A percentile compares a stretch with the other conserved stretches of the same genome.
phyloP scores from a whole-genome alignment of 441 rosid genomes.

The Eutrema salsugineum region DNA sequence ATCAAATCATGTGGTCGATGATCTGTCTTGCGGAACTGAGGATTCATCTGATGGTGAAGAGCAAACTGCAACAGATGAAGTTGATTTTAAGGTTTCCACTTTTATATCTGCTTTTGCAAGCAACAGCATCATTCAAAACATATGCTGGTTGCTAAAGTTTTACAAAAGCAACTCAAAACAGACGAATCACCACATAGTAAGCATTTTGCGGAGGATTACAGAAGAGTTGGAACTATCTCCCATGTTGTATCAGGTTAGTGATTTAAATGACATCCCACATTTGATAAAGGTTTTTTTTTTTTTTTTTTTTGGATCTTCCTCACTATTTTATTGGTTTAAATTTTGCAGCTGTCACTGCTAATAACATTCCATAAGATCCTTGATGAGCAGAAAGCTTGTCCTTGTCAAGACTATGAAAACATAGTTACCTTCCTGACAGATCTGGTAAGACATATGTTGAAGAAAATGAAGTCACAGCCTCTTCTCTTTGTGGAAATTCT shows the following conservation, averaged over 20 bases:
- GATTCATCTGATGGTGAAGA: slow-evolving; percentile 79
- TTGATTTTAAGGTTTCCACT: slow-evolving; percentile 85
- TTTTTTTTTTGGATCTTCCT: not conserved
- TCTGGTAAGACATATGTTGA: slow-evolving; percentile 73
- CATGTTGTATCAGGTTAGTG: slow-evolving; percentile 91
- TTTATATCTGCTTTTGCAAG: slow-evolving; percentile 82
- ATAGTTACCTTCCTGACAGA: slow-evolving; percentile 66
- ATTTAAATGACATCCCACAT: not conserved
- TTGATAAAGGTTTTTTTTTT: not conserved
- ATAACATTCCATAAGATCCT: slow-evolving; percentile 73
- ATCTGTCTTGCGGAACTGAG: slow-evolving; percentile 45
- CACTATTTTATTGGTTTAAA: slow-evolving; percentile 11
- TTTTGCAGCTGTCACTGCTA: slow-evolving; percentile 81
- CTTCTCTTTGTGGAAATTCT: slow-evolving; percentile 95
- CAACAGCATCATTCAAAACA: slow-evolving; percentile 72
- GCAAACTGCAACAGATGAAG: slow-evolving; percentile 63
- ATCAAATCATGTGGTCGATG: slow-evolving; percentile 39
- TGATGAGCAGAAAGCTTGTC: slow-evolving; percentile 72
- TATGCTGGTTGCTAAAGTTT: slow-evolving; percentile 93
- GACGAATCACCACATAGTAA: slow-evolving; percentile 63
- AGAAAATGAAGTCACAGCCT: slow-evolving; percentile 87
- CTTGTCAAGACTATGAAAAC: slow-evolving; percentile 56
- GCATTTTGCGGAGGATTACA: slow-evolving; percentile 73
- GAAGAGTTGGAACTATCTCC: slow-evolving; percentile 91
- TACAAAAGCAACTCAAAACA: slow-evolving; percentile 70